Evolutionary conservation across 306 rosid species (phyloP).

Genomic region (Pueraria montana): DNA sequence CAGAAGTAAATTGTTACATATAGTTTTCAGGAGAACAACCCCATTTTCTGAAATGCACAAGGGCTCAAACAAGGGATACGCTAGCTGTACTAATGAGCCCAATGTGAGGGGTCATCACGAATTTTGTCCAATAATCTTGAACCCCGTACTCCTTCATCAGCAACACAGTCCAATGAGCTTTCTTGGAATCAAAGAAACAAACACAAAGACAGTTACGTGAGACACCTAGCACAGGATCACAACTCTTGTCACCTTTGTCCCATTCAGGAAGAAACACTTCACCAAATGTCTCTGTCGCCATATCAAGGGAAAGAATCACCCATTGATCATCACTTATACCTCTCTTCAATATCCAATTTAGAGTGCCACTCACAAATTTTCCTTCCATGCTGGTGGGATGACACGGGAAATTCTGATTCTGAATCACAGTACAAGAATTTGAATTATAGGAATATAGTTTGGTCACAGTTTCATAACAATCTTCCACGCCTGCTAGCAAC

Average conservation of each 20-base stretch:
- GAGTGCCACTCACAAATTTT: conserved; percentile 31
- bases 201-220: conserved; percentile 24
- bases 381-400: neutral
- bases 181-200: neutral
- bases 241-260: neutral
- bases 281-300: conserved; percentile 29
- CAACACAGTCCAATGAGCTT: conserved; percentile 36
- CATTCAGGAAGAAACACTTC: neutral
- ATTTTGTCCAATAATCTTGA: no score
- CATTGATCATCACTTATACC: neutral
- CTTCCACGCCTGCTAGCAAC: neutral
- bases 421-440: neutral
- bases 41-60: conserved; percentile 16
- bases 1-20: neutral
- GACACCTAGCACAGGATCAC: neutral
- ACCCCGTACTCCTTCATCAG: no score
- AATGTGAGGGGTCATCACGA: no score
- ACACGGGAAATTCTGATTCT: neutral
- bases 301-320: conserved; percentile 10
- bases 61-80: no score
- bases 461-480: neutral
- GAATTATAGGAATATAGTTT: conserved; percentile 29
- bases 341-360: conserved; percentile 19
- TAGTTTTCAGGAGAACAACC: neutral
- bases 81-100: no score